Conservation (phyloP, 495 filamentous ascomycete species). For the Filosporella fistucella region DNA sequence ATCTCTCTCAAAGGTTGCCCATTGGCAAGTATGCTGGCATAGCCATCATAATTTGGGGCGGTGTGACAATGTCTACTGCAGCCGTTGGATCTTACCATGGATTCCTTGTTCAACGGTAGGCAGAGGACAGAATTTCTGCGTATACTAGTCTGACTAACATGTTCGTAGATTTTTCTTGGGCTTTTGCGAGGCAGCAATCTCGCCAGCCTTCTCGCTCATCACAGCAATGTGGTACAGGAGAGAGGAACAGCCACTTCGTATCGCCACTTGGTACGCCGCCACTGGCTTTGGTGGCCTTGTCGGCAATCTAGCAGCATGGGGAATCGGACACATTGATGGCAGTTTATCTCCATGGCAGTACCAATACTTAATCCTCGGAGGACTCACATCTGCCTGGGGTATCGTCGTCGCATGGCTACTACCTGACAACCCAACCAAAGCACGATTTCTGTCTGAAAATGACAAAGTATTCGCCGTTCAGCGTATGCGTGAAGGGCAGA, state of each 20-base stretch:
- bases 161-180: slow-evolving; percentile 12
- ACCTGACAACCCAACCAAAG: slow-evolving; percentile 56
- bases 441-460: slow-evolving; percentile 26
- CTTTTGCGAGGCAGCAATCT: neutral
- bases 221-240: slow-evolving; percentile 14
- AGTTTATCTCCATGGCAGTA: slow-evolving; percentile 40
- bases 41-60: too few relatives aligned
- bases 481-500: too few relatives aligned
- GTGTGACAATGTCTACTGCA: neutral
- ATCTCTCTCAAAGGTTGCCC: slow-evolving; percentile 41
- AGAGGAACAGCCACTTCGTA: neutral
- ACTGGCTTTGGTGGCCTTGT: slow-evolving; percentile 37
- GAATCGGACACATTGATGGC: slow-evolving; percentile 43
- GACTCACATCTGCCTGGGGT: slow-evolving; percentile 50
- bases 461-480: slow-evolving; percentile 26
- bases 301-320: slow-evolving; percentile 48
- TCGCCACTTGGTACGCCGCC: slow-evolving; percentile 32
- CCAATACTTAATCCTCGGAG: slow-evolving; percentile 43
- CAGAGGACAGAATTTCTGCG: neutral
- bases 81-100: slow-evolving; percentile 26
- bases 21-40: too few relatives aligned
- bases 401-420: slow-evolving; percentile 52
- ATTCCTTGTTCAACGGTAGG: neutral
- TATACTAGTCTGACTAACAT: neutral
- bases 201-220: slow-evolving; percentile 9